phyloP scores from a whole-genome alignment of 345 rosid genomes.

The Rhodamnia rubescens region DNA sequence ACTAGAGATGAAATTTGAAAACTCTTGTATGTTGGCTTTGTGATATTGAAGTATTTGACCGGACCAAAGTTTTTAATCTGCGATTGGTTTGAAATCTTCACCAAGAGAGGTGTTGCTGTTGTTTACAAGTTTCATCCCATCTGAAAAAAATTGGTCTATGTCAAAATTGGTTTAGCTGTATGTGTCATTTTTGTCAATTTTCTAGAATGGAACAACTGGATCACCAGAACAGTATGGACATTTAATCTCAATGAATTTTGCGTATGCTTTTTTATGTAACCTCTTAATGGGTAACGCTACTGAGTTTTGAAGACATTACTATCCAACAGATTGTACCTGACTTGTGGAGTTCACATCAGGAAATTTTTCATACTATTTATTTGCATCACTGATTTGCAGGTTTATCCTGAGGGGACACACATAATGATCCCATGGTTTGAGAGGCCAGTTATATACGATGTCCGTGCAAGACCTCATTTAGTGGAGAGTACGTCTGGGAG shows the following conservation, averaged over 20 bases:
- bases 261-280: background rate
- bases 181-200: background rate
- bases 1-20: background rate
- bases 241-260: background rate
- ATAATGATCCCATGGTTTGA: conserved; percentile 88
- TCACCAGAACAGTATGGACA: background rate
- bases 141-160: background rate
- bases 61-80: background rate
- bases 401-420: conserved; percentile 93
- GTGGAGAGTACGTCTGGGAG: conserved; percentile 94
- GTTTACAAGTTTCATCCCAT: background rate
- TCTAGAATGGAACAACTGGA: background rate
- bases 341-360: background rate
- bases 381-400: conserved; percentile 25
- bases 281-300: background rate
- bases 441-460: conserved; percentile 82
- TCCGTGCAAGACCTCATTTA: conserved; percentile 82
- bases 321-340: background rate
- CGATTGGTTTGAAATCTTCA: background rate
- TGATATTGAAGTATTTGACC: background rate
- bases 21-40: background rate
- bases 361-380: background rate
- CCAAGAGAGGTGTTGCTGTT: background rate
- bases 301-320: background rate
- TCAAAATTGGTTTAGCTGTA: background rate